Evolutionary conservation across 2,329 filamentous ascomycete genomes (phyloP).

Genomic region (Blastomyces emzantsi): DNA sequence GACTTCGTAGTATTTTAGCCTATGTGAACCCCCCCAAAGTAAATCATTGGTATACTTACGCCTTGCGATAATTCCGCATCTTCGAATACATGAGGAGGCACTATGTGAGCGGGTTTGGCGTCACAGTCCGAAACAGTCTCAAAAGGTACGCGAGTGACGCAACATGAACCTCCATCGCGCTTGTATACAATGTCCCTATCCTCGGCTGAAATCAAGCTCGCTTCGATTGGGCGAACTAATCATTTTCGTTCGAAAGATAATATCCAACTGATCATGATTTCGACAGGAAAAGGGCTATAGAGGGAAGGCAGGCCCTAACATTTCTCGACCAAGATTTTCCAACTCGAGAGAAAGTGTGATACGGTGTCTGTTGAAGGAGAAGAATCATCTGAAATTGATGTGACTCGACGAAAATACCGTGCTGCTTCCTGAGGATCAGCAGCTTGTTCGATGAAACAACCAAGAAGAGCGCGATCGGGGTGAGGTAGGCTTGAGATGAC

Average conservation of each 20-base stretch:
- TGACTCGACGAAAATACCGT: slow-evolving; percentile 13
- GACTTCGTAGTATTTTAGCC: no score
- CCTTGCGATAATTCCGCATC: slow-evolving; percentile 12
- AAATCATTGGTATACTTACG: slow-evolving; percentile 5
- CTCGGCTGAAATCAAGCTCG: slow-evolving; percentile 9
- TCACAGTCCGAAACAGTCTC: slow-evolving; percentile 5
- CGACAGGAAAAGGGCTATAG: no score
- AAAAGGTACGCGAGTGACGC: slow-evolving; percentile 9
- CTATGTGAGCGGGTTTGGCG: slow-evolving; percentile 7
- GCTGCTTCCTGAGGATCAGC: slow-evolving; percentile 14
- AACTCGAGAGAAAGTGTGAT: slow-evolving; percentile 11
- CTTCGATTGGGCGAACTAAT: slow-evolving; percentile 15
- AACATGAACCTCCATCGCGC: slow-evolving; percentile 17
- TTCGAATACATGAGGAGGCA: slow-evolving; percentile 10
- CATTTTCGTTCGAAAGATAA: not conserved
- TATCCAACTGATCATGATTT: not conserved
- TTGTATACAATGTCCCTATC: slow-evolving; percentile 13
- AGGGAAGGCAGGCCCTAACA: slow-evolving; percentile 1
- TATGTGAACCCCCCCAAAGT: no score
- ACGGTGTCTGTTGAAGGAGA: not conserved
- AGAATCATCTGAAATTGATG: not conserved
- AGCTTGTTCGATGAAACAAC: slow-evolving; percentile 13
- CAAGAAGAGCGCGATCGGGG: slow-evolving; percentile 17
- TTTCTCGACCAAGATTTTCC: slow-evolving; percentile 15
- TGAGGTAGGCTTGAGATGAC: slow-evolving; percentile 15